A percentile compares a stretch with the other conserved stretches of the same genome.
These are phyloP conservation scores for Lyophyllum semitale DNA, from an alignment of 768 basidiomycete genomes.

Conservation along the genomic window DNA sequence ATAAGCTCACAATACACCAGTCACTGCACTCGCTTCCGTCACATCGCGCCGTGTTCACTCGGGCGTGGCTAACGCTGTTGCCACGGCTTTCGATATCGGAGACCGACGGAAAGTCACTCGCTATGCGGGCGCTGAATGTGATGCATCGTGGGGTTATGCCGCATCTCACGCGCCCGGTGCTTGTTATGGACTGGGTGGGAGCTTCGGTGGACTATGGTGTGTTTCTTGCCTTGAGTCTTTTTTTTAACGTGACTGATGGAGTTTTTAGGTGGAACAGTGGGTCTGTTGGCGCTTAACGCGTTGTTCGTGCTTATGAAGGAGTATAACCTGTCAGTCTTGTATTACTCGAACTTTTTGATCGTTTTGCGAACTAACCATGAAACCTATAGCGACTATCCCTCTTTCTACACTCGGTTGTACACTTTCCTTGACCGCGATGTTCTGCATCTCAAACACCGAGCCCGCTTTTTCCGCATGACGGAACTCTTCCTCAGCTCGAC, in stretches of 20 bases:
- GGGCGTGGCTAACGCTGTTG: conserved; percentile 76
- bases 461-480: conserved; percentile 91
- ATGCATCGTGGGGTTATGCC: conserved; percentile 87
- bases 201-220: conserved; percentile 80
- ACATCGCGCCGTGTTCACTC: conserved; percentile 80
- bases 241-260: not conserved
- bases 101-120: conserved; percentile 39
- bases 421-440: conserved; percentile 85
- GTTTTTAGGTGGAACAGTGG: conserved; percentile 72
- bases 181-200: conserved; percentile 92
- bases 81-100: conserved; percentile 52
- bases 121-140: conserved; percentile 66
- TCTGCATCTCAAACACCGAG: conserved; percentile 89
- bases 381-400: conserved; percentile 82
- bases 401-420: conserved; percentile 92
- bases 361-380: conserved; percentile 1
- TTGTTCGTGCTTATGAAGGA: conserved; percentile 89
- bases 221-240: conserved; percentile 18
- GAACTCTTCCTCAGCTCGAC: conserved; percentile 92
- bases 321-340: conserved; percentile 82
- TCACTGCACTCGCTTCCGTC: conserved; percentile 75
- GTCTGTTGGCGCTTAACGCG: conserved; percentile 88
- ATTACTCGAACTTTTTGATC: not conserved
- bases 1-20: conserved; percentile 73
- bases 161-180: conserved; percentile 72